Evolutionary conservation across 2,329 filamentous ascomycete genomes (phyloP).

Genomic region (Cryphonectria japonica): DNA sequence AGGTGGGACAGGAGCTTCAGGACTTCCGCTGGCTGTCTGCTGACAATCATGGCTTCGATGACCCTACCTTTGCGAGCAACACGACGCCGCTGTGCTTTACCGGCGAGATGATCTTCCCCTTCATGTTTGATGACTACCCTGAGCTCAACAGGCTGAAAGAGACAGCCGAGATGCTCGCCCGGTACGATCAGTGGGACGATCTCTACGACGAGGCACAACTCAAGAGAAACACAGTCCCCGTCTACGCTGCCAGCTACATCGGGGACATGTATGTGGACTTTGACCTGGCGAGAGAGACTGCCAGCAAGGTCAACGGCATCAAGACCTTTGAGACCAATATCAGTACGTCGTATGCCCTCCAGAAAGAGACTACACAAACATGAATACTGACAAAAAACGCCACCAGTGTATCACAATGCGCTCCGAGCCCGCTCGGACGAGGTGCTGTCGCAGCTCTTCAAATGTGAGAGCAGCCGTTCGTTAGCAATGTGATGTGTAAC

Average conservation of each 20-base stretch:
- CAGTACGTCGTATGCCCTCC: conserved; percentile 33
- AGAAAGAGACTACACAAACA: background rate
- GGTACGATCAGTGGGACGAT: conserved; percentile 60
- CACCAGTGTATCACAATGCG: conserved; percentile 74
- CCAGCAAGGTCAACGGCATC: conserved; percentile 71
- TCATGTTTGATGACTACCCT: conserved; percentile 79
- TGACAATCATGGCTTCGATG: conserved; percentile 43
- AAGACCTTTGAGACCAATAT: conserved; percentile 85
- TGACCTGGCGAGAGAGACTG: conserved; percentile 64
- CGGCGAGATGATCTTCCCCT: conserved; percentile 89
- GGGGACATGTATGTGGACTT: conserved; percentile 78
- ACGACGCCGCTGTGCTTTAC: conserved; percentile 73
- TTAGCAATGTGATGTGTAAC: too few relatives aligned
- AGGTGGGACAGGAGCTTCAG: conserved; percentile 56
- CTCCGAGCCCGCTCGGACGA: conserved; percentile 74
- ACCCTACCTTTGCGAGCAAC: conserved; percentile 31
- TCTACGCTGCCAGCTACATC: conserved; percentile 68
- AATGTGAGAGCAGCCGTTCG: conserved; percentile 31
- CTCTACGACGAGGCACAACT: conserved; percentile 67
- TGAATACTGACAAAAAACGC: background rate
- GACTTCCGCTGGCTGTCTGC: conserved; percentile 57
- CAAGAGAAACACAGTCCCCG: conserved; percentile 65
- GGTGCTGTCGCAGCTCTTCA: conserved; percentile 76
- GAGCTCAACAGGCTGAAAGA: conserved; percentile 72
- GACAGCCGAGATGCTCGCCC: conserved; percentile 70